These are phyloP conservation scores for Lachancea sp. DNA, from an alignment of 805 yeast genomes.

Conservation along the genomic window DNA sequence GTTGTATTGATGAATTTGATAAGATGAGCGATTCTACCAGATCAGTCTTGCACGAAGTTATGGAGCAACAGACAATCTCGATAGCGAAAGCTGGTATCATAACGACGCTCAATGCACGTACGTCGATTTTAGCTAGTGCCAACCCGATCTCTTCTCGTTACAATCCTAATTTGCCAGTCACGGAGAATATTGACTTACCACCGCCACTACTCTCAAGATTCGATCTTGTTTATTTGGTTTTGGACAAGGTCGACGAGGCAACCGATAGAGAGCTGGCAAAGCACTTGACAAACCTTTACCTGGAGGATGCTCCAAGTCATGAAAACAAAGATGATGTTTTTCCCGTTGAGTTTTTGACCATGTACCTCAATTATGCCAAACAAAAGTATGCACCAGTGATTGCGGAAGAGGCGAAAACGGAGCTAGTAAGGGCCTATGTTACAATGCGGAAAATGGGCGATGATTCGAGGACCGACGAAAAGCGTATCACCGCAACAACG, in stretches of 20 bases:
- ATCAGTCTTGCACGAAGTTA: constrained; percentile 94
- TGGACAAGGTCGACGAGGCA: constrained; percentile 86
- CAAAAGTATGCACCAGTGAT: constrained; percentile 75
- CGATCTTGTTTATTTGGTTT: constrained; percentile 84
- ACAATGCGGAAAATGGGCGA: constrained; percentile 93
- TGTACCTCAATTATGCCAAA: constrained; percentile 91
- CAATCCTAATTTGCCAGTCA: constrained; percentile 91
- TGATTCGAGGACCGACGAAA: constrained; percentile 77
- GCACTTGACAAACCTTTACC: constrained; percentile 85
- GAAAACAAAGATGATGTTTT: constrained; percentile 63
- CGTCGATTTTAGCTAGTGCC: constrained; percentile 92
- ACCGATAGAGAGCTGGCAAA: constrained; percentile 80
- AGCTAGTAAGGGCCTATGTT: constrained; percentile 81
- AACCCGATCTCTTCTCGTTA: constrained; percentile 95
- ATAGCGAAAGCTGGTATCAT: constrained; percentile 98
- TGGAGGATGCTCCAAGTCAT: constrained; percentile 77
- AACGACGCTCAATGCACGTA: constrained; percentile 92
- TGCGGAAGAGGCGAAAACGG: constrained; percentile 73
- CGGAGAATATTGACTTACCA: constrained; percentile 91
- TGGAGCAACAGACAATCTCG: constrained; percentile 98
- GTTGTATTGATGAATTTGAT: constrained; percentile 98
- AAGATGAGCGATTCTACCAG: constrained; percentile 94
- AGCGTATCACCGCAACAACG: constrained; percentile 94
- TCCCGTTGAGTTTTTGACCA: constrained; percentile 81
- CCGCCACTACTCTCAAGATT: constrained; percentile 94